These are phyloP conservation scores for Stagonosporopsis rhizophila DNA, from an alignment of 2,329 filamentous ascomycete species.

Conservation along the genomic window DNA sequence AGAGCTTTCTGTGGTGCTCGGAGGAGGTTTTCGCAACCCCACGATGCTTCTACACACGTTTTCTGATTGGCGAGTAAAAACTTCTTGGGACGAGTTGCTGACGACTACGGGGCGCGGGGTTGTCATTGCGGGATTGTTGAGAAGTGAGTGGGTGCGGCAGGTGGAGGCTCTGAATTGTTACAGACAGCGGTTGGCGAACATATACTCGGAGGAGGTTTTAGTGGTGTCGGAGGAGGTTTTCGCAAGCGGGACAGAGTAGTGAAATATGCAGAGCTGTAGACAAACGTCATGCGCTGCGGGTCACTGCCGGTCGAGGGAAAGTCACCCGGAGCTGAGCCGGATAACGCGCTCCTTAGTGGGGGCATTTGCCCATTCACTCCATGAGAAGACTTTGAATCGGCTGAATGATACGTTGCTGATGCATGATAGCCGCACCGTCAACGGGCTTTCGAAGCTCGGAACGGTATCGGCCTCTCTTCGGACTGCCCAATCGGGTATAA, in stretches of 20 bases:
- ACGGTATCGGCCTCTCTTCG: neutral
- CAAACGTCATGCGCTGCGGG: neutral
- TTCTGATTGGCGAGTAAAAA: constrained; percentile 3
- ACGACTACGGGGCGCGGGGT: neutral
- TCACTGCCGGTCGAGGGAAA: constrained; percentile 1
- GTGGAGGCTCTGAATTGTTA: neutral
- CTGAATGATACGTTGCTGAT: neutral
- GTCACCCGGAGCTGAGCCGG: neutral
- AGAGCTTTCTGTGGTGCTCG: constrained; percentile 9
- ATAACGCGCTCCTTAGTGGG: neutral
- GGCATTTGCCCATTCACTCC: neutral
- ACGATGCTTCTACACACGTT: neutral
- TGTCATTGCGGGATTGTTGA: neutral
- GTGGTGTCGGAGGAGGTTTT: too few relatives aligned
- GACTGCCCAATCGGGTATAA: neutral
- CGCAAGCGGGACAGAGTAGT: too few relatives aligned
- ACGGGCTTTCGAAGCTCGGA: neutral
- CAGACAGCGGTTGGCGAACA: constrained; percentile 4
- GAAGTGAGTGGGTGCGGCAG: neutral
- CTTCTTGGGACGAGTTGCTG: neutral
- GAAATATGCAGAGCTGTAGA: neutral
- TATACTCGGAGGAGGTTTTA: constrained; percentile 16
- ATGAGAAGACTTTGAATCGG: neutral
- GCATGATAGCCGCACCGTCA: neutral
- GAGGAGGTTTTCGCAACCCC: constrained; percentile 18